Conservation (phyloP, 1,139 yeast species). For the Saccharomyces hybrid region DNA sequence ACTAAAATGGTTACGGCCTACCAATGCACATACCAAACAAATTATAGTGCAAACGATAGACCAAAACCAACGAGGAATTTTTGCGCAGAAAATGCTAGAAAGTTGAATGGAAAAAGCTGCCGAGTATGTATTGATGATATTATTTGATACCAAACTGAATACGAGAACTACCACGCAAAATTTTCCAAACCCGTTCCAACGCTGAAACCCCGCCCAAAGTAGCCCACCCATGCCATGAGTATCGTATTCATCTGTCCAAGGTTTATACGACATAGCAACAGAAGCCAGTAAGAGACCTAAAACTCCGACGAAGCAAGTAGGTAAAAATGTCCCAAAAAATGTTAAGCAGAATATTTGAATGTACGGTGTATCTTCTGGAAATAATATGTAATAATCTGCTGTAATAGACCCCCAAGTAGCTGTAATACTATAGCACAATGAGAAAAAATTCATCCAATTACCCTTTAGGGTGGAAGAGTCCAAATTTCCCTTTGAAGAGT, state of each 20-base stretch:
- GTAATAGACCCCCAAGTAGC: slow-evolving; percentile 90
- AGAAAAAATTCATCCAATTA: slow-evolving; percentile 65
- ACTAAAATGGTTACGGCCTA: slow-evolving; percentile 70
- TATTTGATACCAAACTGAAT: slow-evolving; percentile 71
- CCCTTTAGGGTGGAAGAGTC: slow-evolving; percentile 46
- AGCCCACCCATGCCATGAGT: slow-evolving; percentile 73
- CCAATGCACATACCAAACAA: slow-evolving; percentile 62
- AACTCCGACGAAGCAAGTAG: slow-evolving; percentile 73
- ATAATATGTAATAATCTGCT: slow-evolving; percentile 74
- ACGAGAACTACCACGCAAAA: slow-evolving; percentile 62
- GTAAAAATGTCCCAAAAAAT: slow-evolving; percentile 59
- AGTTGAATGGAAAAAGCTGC: slow-evolving; percentile 77
- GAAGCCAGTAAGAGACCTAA: slow-evolving; percentile 67
- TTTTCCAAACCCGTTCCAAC: slow-evolving; percentile 78
- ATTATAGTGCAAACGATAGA: slow-evolving; percentile 58
- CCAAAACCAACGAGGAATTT: slow-evolving; percentile 75
- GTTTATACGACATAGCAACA: slow-evolving; percentile 53
- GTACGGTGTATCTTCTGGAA: slow-evolving; percentile 68
- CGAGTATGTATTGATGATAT: slow-evolving; percentile 74
- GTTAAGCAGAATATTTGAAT: slow-evolving; percentile 52
- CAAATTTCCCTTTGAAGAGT: slow-evolving; percentile 30
- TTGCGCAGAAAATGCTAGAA: slow-evolving; percentile 53
- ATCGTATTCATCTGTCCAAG: slow-evolving; percentile 55
- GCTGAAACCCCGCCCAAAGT: slow-evolving; percentile 55
- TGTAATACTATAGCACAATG: slow-evolving; percentile 71